Conservation (phyloP, 1,284 basidiomycete species). For the Xerocomus amazonicus region DNA sequence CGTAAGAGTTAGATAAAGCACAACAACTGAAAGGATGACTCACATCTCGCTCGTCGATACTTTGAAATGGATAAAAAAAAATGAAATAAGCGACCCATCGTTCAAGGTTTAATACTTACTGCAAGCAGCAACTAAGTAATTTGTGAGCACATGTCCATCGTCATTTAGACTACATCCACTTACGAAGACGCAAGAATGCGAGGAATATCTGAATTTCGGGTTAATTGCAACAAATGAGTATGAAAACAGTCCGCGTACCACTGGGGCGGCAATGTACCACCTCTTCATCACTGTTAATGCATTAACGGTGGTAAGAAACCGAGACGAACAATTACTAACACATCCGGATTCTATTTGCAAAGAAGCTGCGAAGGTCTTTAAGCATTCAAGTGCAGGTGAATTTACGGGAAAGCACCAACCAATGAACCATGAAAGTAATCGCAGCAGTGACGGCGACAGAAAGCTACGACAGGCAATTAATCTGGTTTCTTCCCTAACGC, state of each 20-base stretch:
- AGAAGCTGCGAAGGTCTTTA: conserved; percentile 18
- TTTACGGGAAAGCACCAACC: conserved; percentile 14
- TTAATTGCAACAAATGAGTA: neutral
- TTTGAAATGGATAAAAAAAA: conserved; percentile 1
- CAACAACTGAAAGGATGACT: neutral
- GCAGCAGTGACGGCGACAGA: conserved; percentile 30
- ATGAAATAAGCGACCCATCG: neutral
- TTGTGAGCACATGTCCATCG: conserved; percentile 1
- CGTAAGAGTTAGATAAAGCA: neutral
- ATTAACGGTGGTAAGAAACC: conserved; percentile 5
- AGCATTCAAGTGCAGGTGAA: too few relatives aligned
- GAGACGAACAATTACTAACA: conserved; percentile 12
- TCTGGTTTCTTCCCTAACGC: too few relatives aligned
- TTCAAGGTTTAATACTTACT: conserved; percentile 13
- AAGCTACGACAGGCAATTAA: conserved; percentile 15
- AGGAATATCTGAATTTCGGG: conserved; percentile 20
- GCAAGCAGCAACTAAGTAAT: conserved; percentile 27
- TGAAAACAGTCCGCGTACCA: conserved; percentile 15
- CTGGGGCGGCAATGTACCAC: conserved; percentile 31
- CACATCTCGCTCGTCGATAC: conserved; percentile 34
- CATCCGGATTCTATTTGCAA: conserved; percentile 33
- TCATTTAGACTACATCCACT: conserved; percentile 10
- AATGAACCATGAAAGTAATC: conserved; percentile 33
- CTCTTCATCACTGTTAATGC: conserved; percentile 28
- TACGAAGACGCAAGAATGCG: conserved; percentile 33